These are phyloP conservation scores for Themeda triandra DNA, from an alignment of 176 grass and related monocot species.

Conservation along the genomic window DNA sequence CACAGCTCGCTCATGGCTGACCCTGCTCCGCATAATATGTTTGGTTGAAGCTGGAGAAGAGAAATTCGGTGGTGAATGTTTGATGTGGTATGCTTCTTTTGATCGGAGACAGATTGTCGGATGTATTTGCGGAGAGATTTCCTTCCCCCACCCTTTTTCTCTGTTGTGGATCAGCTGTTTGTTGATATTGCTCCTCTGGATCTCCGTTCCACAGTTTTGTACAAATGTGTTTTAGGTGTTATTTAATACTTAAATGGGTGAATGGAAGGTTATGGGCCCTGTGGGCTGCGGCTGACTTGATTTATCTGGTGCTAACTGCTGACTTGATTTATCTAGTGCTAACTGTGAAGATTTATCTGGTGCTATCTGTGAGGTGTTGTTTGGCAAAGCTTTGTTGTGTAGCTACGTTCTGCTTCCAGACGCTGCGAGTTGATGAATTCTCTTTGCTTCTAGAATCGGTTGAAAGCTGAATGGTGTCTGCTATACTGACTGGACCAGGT, in stretches of 20 bases:
- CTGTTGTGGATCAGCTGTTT: conserved; percentile 25
- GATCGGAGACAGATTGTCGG: conserved; percentile 30
- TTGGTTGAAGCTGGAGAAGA: conserved; percentile 49
- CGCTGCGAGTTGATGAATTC: background rate
- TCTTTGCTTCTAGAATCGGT: background rate
- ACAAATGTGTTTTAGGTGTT: conserved; percentile 47
- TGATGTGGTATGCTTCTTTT: background rate
- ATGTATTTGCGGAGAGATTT: conserved; percentile 28
- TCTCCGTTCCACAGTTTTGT: conserved; percentile 29
- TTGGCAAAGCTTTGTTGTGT: background rate
- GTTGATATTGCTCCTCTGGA: conserved; percentile 8
- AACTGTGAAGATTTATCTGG: conserved; percentile 7
- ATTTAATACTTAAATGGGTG: conserved; percentile 17
- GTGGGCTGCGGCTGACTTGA: conserved; percentile 13
- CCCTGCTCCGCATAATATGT: conserved; percentile 49
- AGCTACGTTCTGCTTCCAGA: background rate
- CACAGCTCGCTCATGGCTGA: conserved; percentile 68
- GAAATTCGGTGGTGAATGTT: background rate
- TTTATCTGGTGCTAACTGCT: conserved; percentile 6
- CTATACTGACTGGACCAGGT: background rate
- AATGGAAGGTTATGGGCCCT: conserved; percentile 26
- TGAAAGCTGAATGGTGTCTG: background rate
- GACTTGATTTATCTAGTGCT: conserved; percentile 2
- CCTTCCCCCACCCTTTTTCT: background rate
- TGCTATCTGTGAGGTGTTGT: background rate